Percentiles rank a stretch among this genome's conserved stretches.
phyloP scores from a whole-genome alignment of 1,139 yeast species.

The Eremothecium cymbalariae region DNA sequence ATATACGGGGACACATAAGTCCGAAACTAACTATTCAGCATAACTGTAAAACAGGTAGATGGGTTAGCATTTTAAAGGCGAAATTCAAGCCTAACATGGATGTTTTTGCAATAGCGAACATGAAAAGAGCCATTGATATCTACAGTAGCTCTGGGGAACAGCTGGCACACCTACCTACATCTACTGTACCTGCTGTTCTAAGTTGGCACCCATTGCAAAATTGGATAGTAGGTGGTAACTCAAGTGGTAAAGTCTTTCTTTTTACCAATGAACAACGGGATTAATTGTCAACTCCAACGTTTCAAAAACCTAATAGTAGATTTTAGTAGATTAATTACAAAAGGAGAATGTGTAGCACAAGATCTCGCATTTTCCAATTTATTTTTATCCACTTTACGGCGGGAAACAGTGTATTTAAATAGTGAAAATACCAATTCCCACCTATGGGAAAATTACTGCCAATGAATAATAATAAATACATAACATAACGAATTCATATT shows the following conservation, averaged over 20 bases:
- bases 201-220: constrained; percentile 76
- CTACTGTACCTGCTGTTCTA: constrained; percentile 81
- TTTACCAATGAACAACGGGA: constrained; percentile 27
- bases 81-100: constrained; percentile 73
- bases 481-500: no score
- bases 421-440: no score
- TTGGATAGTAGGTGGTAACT: constrained; percentile 91
- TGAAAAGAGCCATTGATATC: constrained; percentile 80
- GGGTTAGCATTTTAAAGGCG: constrained; percentile 89
- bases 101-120: constrained; percentile 84
- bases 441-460: no score
- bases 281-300: no score
- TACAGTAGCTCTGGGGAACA: constrained; percentile 70
- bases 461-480: no score
- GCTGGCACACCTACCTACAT: constrained; percentile 69
- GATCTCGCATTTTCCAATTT: no score
- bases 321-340: no score
- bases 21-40: constrained; percentile 65
- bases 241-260: constrained; percentile 82
- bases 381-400: no score
- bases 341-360: no score
- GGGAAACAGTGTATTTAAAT: no score
- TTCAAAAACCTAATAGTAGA: no score
- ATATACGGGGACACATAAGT: constrained; percentile 31
- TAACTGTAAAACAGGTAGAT: constrained; percentile 91